A percentile compares a stretch with the other conserved stretches of the same genome.
Conservation (phyloP, 768 basidiomycete species). For the Lactarius akahatsu region DNA sequence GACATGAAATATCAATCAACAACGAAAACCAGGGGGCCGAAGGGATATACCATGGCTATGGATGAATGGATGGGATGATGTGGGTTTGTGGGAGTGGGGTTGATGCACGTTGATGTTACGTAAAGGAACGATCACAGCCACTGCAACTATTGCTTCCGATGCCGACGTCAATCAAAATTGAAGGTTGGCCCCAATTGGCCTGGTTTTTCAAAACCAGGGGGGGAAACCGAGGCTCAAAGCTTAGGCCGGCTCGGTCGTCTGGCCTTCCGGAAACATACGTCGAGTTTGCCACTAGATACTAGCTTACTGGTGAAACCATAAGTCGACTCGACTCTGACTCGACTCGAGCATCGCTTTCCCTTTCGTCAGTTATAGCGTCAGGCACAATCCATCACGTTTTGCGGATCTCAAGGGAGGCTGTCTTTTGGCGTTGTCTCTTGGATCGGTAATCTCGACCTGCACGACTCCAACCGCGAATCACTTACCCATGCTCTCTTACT, state of each 20-base stretch:
- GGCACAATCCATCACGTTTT: background rate
- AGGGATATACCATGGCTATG: slow-evolving; percentile 34
- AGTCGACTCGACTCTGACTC: background rate
- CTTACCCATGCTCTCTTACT: background rate
- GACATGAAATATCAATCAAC: background rate
- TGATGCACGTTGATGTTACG: background rate
- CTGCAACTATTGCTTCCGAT: background rate
- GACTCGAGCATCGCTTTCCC: background rate
- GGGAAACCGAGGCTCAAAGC: background rate
- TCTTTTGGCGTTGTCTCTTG: slow-evolving; percentile 1
- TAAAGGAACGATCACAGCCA: background rate
- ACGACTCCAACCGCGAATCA: slow-evolving; percentile 7
- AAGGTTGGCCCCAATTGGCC: background rate
- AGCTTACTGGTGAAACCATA: background rate
- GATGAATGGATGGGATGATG: background rate
- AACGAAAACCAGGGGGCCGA: no score
- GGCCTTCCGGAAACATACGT: background rate
- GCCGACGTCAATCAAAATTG: background rate
- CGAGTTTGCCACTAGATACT: background rate
- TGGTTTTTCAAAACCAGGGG: background rate
- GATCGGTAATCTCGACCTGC: background rate
- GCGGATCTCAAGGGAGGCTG: background rate
- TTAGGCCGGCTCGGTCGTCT: background rate
- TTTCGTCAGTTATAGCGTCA: background rate
- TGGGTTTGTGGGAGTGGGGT: background rate